These are phyloP conservation scores for Aphanocladium album DNA, from an alignment of 2,329 filamentous ascomycete genomes.

Conservation along the genomic window DNA sequence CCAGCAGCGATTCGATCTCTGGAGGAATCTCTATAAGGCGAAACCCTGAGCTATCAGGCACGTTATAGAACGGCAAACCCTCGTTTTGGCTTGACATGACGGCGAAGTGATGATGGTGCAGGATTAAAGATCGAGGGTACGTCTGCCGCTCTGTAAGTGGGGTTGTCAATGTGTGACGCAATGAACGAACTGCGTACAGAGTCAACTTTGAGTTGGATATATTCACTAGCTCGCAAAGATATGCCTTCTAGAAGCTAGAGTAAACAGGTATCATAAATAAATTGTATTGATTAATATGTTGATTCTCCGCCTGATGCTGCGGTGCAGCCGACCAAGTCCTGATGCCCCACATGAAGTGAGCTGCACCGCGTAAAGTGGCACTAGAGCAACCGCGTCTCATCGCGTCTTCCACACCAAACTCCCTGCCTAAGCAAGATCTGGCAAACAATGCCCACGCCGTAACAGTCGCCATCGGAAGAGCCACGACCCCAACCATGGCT, in stretches of 20 bases:
- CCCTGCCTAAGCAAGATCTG: neutral
- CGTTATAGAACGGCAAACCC: constrained; percentile 48
- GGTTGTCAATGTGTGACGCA: neutral
- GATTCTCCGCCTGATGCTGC: neutral
- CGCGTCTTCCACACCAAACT: constrained; percentile 8
- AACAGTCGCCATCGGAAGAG: neutral
- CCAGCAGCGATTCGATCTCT: constrained; percentile 51
- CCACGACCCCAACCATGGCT: neutral
- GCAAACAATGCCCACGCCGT: neutral
- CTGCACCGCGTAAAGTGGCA: constrained; percentile 8
- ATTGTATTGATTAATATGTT: neutral
- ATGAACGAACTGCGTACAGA: neutral
- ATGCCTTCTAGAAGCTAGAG: no score
- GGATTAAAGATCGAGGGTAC: neutral
- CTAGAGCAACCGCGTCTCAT: constrained; percentile 4
- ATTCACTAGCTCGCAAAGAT: neutral
- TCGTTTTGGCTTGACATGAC: constrained; percentile 42
- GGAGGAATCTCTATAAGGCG: constrained; percentile 59
- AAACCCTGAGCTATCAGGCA: constrained; percentile 46
- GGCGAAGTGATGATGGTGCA: neutral
- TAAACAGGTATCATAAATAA: neutral
- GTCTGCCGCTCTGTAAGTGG: neutral
- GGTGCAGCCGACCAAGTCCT: neutral
- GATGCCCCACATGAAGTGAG: neutral
- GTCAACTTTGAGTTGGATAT: neutral